Evolutionary conservation across 2,329 filamentous ascomycete genomes (phyloP).

Genomic region (Colletotrichum karsti): DNA sequence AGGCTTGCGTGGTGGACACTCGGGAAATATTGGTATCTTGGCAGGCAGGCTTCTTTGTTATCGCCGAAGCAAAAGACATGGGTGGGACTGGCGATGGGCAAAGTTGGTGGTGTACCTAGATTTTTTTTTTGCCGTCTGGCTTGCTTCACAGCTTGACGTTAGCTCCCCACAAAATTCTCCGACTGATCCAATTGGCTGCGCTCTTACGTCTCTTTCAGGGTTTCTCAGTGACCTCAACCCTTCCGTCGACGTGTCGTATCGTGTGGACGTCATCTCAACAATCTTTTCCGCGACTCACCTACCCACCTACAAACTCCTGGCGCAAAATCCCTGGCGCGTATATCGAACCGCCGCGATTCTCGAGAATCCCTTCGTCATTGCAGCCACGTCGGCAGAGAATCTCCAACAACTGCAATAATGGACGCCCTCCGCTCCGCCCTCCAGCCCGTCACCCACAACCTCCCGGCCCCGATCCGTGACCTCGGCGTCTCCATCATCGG

Average conservation of each 20-base stretch:
- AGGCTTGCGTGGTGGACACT: too few relatives aligned
- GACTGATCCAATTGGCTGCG: constrained; percentile 4
- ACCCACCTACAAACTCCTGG: neutral
- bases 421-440: constrained; percentile 69
- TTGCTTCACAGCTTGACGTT: neutral
- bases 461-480: constrained; percentile 79
- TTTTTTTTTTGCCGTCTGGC: neutral
- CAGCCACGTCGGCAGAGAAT: neutral
- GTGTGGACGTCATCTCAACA: constrained; percentile 20
- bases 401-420: constrained; percentile 50
- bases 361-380: neutral
- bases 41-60: neutral
- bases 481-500: constrained; percentile 84
- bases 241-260: constrained; percentile 27
- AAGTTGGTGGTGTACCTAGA: neutral
- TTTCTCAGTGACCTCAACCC: constrained; percentile 29
- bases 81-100: neutral
- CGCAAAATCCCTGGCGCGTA: neutral
- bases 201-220: constrained; percentile 19
- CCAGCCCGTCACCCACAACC: constrained; percentile 75
- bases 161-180: constrained; percentile 23
- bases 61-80: too few relatives aligned
- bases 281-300: neutral
- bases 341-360: neutral
- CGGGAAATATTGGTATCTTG: too few relatives aligned